These are phyloP conservation scores for Golubevia sp. DNA, from an alignment of 1,284 basidiomycete species.

Conservation along the genomic window DNA sequence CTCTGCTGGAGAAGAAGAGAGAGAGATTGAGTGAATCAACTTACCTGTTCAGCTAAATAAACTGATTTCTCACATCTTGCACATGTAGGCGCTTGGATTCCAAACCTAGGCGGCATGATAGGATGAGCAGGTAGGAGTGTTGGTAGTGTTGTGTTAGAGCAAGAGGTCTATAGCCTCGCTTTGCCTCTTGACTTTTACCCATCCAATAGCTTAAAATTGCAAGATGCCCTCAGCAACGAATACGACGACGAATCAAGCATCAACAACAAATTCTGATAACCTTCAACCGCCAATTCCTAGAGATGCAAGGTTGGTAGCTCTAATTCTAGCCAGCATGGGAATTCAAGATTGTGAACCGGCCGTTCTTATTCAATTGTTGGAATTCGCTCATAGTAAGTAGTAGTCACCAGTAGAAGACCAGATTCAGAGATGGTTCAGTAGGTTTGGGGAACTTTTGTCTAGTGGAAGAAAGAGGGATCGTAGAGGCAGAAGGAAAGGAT, in stretches of 20 bases:
- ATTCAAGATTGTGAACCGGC: conserved; percentile 50
- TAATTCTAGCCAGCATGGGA: conserved; percentile 56
- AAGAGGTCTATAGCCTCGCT: too few relatives aligned
- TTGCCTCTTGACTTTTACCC: too few relatives aligned
- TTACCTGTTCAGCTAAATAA: conserved; percentile 49
- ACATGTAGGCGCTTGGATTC: conserved; percentile 50
- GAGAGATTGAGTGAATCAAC: neutral
- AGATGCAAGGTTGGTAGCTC: conserved; percentile 53
- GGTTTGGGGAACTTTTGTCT: too few relatives aligned
- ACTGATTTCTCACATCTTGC: conserved; percentile 52
- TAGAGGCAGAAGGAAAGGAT: too few relatives aligned
- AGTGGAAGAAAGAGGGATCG: too few relatives aligned
- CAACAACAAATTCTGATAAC: neutral
- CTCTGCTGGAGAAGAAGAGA: neutral
- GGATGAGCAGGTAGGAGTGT: neutral
- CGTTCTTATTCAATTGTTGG: conserved; percentile 51
- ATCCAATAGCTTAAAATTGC: neutral
- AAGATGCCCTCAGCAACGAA: neutral
- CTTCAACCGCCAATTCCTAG: conserved; percentile 34
- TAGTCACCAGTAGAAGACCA: too few relatives aligned
- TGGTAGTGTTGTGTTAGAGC: neutral
- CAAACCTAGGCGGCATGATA: conserved; percentile 21
- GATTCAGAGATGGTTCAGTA: too few relatives aligned
- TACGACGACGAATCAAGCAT: neutral
- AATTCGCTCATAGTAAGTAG: conserved; percentile 49